Evolutionary conservation across 2,329 filamentous ascomycete species (phyloP).

Genomic region (Fusarium pininemorale): DNA sequence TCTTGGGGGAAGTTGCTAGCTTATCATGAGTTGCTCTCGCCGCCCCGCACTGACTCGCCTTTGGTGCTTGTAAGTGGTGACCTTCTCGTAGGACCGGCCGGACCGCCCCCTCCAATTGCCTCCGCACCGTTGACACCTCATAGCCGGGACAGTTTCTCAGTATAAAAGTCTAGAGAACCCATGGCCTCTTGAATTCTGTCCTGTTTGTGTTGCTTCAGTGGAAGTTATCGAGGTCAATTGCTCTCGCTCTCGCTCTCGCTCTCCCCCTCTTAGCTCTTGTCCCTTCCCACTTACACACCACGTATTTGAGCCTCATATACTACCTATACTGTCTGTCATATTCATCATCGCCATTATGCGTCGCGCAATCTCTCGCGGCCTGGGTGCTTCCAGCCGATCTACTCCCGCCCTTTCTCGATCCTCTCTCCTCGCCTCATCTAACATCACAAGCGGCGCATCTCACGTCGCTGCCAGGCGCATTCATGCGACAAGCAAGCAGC

Average conservation of each 20-base stretch:
- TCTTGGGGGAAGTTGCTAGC: conserved; percentile 7
- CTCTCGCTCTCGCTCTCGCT: neutral
- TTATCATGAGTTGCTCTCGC: conserved; percentile 31
- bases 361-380: conserved; percentile 55
- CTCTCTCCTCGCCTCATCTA: conserved; percentile 48
- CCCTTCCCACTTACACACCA: neutral
- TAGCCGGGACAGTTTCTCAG: conserved; percentile 14
- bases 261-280: neutral
- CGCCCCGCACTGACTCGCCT: conserved; percentile 21
- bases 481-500: conserved; percentile 65
- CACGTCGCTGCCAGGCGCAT: conserved; percentile 60
- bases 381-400: conserved; percentile 48
- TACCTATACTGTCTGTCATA: neutral
- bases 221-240: conserved; percentile 23
- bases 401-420: conserved; percentile 40
- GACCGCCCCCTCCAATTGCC: conserved; percentile 15
- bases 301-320: neutral
- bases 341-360: conserved; percentile 51
- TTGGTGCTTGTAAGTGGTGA: conserved; percentile 12
- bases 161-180: conserved; percentile 29
- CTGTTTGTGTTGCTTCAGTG: conserved; percentile 16
- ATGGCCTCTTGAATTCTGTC: conserved; percentile 6
- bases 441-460: conserved; percentile 48
- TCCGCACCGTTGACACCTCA: conserved; percentile 21
- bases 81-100: neutral